Base-by-base conservation (phyloP, 345 rosid genomes). In the Acer campestre region DNA sequence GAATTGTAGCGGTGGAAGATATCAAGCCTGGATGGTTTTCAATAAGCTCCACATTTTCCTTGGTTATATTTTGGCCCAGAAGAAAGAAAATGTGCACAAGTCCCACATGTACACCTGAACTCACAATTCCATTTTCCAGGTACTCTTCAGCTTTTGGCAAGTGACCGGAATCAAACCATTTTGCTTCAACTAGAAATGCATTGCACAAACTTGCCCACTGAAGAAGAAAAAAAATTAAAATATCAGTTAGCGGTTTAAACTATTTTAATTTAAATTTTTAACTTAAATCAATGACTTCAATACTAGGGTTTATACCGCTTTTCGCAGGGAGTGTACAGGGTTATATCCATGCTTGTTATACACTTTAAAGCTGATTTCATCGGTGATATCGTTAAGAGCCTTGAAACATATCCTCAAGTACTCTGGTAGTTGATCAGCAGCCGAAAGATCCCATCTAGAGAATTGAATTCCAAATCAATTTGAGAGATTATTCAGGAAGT, bases 171-270 rank as follows among this genome's bases (percentile, higher is more conserved):
- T 62, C 27, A 74, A 87, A 88, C 94, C 94, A 92, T 76, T 55
- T 82, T 25, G 91, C 93, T 81, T 92, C 94, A 0, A 84, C 86
- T 67, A 89, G 73, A 75, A 89, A 90, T 62, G 94, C 92, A 10
- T 77, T 73, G 80, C 86, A 82, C 79, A 92, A 82, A 31, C 61
- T 80, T 59, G 38, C 73, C 93, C 93, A 92, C 97, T 88, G 88
- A 46, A 53, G 55, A 49, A 14, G 58, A 16, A 17, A 16, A 17
- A 3, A 17, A 12, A 1, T 11, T 4, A 13, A 2, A 13, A 49
- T 49, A 49, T 49, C 38, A 35, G 38, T 35, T 35, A 35, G 38
- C 38, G 38, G 38, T 35, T 35, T 35, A 4, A 35, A 35, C 38
- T 35, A 35, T 35, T 35, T 35, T 35, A 35, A 0, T 35, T 35